Base-by-base conservation (phyloP, 768 basidiomycete species). In the Phylloporus arenicola region DNA sequence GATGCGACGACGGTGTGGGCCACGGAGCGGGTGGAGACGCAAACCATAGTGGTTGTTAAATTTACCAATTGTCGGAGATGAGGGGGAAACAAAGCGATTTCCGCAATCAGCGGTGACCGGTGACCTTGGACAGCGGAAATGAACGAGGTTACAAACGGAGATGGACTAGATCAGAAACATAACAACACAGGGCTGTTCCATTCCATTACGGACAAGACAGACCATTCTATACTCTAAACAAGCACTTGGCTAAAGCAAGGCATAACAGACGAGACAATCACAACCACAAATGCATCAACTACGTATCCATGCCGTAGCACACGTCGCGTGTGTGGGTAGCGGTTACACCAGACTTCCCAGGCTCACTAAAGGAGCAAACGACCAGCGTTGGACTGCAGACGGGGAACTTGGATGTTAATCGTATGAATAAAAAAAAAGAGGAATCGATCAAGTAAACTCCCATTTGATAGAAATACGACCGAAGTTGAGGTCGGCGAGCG, bases 381-480 rank as follows among this genome's bases (percentile, higher is more conserved):
- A 54, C 58, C 55, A 43, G 60, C 57, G 51, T 27, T 46, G 29
- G 44, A 35, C 35, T 40, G 20, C 14, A 20, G 45, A 41, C 39
- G 33, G 8, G 16, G 22, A 40, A 19, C 54, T 48, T 53, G 48
- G n/a, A 43, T 31, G 46, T 56, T 48, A 53, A 54, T 16, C 24
- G 50, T 49, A 61, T 49, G 61, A 62, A 67, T 67, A 68, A 27
- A 29, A 37, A 45, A 59, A 57, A 64, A 64, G 25, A 44, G 11
- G 16, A n/a, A n/a, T 11, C 3, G 12, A 25, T 41, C 17, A 37
- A 2, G 16, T 76, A 75, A 76, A 84, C 16, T 35, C 22, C 84
- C 87, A 88, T 8, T 54, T 60, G 25, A 86, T 63, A 43, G 58
- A 62, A 54, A 88, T 62, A 53, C 84, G 82, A 12, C 87, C 87